These are phyloP conservation scores for Lachancea dasiensis DNA, from an alignment of 805 yeast genomes.

Conservation along the genomic window DNA sequence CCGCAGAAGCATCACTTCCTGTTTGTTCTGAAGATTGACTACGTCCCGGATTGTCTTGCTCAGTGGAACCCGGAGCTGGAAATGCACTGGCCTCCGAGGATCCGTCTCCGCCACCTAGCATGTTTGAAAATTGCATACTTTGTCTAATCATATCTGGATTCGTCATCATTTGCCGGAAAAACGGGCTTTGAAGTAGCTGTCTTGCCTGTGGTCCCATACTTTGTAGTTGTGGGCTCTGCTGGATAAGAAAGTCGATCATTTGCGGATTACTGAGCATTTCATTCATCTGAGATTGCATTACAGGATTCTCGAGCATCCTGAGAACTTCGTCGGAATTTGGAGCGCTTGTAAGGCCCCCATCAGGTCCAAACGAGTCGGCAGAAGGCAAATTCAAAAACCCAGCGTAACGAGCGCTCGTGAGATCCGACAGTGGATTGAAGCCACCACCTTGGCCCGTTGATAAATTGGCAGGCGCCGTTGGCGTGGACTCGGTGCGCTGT, in stretches of 20 bases:
- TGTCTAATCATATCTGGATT: constrained; percentile 84
- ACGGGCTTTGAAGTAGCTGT: constrained; percentile 76
- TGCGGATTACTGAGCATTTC: constrained; percentile 82
- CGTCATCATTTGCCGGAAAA: constrained; percentile 69
- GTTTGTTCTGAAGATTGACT: constrained; percentile 12
- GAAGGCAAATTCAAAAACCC: constrained; percentile 83
- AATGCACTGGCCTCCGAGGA: constrained; percentile 31
- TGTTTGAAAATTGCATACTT: constrained; percentile 69
- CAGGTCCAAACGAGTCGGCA: constrained; percentile 87
- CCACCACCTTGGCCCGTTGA: constrained; percentile 80
- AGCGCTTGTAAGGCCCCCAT: constrained; percentile 71
- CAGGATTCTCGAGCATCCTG: constrained; percentile 73
- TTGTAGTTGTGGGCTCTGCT: constrained; percentile 77
- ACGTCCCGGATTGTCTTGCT: constrained; percentile 12
- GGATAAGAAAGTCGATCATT: constrained; percentile 75
- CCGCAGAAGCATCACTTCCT: constrained; percentile 22
- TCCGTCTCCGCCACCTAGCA: constrained; percentile 33
- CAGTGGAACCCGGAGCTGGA: constrained; percentile 45
- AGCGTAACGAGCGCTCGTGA: constrained; percentile 94
- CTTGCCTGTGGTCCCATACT: constrained; percentile 87
- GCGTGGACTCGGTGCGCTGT: constrained; percentile 13
- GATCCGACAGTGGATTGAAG: constrained; percentile 83
- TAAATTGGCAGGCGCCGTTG: constrained; percentile 62
- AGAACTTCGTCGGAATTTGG: constrained; percentile 74
- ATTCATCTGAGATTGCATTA: constrained; percentile 75